Evolutionary conservation across 2,329 filamentous ascomycete genomes (phyloP).

Genomic region (Talaromyces sp.): DNA sequence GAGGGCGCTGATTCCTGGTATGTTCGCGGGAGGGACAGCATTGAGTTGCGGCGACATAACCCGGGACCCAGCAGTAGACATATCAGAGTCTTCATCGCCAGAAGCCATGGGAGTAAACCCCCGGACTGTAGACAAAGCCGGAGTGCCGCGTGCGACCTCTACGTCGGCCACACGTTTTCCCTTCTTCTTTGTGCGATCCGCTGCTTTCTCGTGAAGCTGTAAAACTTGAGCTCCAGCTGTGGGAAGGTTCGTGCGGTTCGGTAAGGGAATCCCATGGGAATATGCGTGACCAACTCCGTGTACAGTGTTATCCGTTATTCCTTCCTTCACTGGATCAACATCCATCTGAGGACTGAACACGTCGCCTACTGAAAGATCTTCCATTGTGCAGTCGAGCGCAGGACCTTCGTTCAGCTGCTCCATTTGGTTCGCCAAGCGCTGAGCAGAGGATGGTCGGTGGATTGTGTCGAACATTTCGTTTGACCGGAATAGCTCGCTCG

Average conservation of each 20-base stretch:
- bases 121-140: constrained; percentile 38
- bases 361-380: constrained; percentile 36
- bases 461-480: constrained; percentile 12
- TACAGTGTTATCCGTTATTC: constrained; percentile 16
- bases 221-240: neutral
- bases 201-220: constrained; percentile 20
- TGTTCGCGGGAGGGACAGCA: constrained; percentile 33
- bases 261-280: neutral
- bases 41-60: constrained; percentile 28
- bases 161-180: constrained; percentile 22
- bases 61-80: constrained; percentile 35
- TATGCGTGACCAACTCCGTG: neutral
- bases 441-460: constrained; percentile 8
- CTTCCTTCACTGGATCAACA: constrained; percentile 20
- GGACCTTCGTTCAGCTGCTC: constrained; percentile 17
- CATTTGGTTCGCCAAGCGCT: constrained; percentile 14
- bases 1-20: constrained; percentile 69
- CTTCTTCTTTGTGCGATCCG: constrained; percentile 38
- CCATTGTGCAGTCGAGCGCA: constrained; percentile 21
- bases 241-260: neutral
- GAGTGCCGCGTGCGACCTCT: constrained; percentile 20
- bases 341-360: constrained; percentile 37
- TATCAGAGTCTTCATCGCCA: constrained; percentile 44
- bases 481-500: constrained; percentile 1
- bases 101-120: constrained; percentile 43